Conservation (phyloP, 2,329 filamentous ascomycete species). For the Tricladium varicosporioides region DNA sequence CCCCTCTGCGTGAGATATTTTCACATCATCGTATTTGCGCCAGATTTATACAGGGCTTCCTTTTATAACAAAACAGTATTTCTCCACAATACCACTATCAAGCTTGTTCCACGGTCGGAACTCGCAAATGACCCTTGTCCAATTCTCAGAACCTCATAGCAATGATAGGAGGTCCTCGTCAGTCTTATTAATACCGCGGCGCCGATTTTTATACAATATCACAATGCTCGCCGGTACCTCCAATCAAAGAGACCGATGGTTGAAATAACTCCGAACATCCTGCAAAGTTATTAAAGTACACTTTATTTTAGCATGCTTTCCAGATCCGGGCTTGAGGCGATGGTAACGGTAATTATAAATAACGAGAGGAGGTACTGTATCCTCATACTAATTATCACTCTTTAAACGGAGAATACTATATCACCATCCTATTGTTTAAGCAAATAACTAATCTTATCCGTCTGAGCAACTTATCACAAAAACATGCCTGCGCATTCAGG, state of each 20-base stretch:
- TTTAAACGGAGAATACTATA: no score
- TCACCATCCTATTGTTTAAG: no score
- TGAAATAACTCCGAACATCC: slow-evolving; percentile 1
- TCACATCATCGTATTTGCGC: background rate
- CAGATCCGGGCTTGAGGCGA: background rate
- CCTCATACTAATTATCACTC: no score
- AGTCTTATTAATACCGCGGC: background rate
- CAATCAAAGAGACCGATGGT: slow-evolving; percentile 3
- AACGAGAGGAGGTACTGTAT: no score
- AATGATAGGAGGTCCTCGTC: background rate
- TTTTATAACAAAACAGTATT: background rate
- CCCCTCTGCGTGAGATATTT: background rate
- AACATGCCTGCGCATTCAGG: no score
- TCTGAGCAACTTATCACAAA: no score
- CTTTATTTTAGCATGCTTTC: slow-evolving; percentile 2
- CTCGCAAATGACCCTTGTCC: background rate
- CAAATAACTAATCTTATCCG: no score
- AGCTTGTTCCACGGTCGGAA: background rate
- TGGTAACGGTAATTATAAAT: no score
- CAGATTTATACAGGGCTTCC: background rate
- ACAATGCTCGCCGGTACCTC: background rate
- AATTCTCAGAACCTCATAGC: background rate
- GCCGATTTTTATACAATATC: slow-evolving; percentile 1
- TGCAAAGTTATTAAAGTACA: slow-evolving; percentile 1
- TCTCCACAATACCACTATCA: background rate